Evolutionary conservation across 192 early-diverging fungal genomes (phyloP).

Genomic region (Neocallimastix lanati): DNA sequence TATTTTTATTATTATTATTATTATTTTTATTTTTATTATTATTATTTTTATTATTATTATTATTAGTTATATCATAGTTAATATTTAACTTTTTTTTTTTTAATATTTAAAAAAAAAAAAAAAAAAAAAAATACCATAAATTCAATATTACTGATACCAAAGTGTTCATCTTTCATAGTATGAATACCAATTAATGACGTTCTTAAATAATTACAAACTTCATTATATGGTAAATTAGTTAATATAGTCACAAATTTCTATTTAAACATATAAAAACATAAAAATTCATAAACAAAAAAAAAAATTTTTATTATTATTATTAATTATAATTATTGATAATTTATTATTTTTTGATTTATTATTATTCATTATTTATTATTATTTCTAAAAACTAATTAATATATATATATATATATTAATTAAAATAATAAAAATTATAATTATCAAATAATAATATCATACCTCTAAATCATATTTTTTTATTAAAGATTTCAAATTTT

Average conservation of each 20-base stretch:
- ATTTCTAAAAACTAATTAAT: too few relatives aligned
- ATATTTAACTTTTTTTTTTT: too few relatives aligned
- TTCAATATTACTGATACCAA: slow-evolving; percentile 94
- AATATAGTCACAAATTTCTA: slow-evolving; percentile 60
- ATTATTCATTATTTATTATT: too few relatives aligned
- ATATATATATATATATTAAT: too few relatives aligned
- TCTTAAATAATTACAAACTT: slow-evolving; percentile 40
- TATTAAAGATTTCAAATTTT: slow-evolving; percentile 26
- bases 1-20: neutral
- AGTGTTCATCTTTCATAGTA: slow-evolving; percentile 97
- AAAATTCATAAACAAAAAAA: too few relatives aligned
- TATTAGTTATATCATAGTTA: neutral
- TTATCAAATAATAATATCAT: neutral
- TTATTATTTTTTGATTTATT: too few relatives aligned
- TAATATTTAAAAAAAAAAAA: too few relatives aligned
- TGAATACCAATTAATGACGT: slow-evolving; percentile 64
- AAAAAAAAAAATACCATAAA: slow-evolving; percentile 58
- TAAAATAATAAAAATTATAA: too few relatives aligned
- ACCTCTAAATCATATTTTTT: slow-evolving; percentile 34
- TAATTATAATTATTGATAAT: too few relatives aligned
- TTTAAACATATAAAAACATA: too few relatives aligned
- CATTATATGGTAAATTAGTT: slow-evolving; percentile 59
- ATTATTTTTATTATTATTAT: neutral
- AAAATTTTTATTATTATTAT: too few relatives aligned
- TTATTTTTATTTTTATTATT: neutral